Conservation (phyloP, 2,329 filamentous ascomycete genomes). For the Sphaerulina vaccinii region DNA sequence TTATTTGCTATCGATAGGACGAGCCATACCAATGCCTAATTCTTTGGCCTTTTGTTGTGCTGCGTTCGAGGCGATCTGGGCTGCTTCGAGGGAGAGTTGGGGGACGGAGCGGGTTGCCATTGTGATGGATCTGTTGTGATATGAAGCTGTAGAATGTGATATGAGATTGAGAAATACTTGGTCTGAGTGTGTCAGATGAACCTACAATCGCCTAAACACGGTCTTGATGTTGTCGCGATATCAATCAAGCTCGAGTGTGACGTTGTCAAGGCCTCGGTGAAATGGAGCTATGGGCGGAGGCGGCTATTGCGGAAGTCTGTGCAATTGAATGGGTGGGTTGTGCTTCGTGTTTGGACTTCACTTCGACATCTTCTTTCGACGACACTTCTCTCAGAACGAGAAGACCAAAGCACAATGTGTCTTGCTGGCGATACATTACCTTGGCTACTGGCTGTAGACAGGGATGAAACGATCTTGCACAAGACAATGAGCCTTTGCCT, state of each 20-base stretch:
- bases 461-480: no score
- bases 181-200: no score
- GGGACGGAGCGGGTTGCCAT: slow-evolving; percentile 37
- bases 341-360: no score
- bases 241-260: not conserved
- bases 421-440: no score
- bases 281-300: not conserved
- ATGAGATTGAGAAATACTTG: no score
- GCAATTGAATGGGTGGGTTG: no score
- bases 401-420: no score
- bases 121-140: slow-evolving; percentile 5
- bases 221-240: not conserved
- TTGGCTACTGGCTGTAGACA: no score
- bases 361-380: no score
- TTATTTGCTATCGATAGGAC: not conserved
- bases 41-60: slow-evolving; percentile 39
- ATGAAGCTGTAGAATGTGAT: not conserved
- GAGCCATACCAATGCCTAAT: slow-evolving; percentile 38
- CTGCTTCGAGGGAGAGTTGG: slow-evolving; percentile 38
- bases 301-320: no score
- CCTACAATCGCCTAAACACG: slow-evolving; percentile 12
- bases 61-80: slow-evolving; percentile 36
- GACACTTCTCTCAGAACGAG: no score
- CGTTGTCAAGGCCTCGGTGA: not conserved
- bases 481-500: no score